These are phyloP conservation scores for Mycena rebaudengoi DNA, from an alignment of 768 basidiomycete species.

Conservation along the genomic window DNA sequence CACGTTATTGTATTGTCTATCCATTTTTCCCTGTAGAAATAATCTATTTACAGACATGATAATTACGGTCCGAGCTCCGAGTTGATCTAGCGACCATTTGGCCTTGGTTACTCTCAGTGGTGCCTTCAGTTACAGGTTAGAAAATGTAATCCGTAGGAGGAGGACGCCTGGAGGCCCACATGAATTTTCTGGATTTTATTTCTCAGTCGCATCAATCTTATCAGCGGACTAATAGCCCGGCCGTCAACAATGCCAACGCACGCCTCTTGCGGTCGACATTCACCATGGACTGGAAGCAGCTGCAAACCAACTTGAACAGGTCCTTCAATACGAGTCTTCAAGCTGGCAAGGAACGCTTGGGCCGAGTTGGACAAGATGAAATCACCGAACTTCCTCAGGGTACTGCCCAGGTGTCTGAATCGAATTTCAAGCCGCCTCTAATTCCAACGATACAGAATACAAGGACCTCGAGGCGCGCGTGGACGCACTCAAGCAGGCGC, in stretches of 20 bases:
- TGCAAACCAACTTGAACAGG: conserved; percentile 74
- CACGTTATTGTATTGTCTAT: not conserved
- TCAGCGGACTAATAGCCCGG: not conserved
- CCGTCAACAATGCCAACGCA: not conserved
- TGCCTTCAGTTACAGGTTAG: too few species aligned
- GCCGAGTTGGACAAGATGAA: conserved; percentile 90
- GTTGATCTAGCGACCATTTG: too few species aligned
- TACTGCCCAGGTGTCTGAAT: conserved; percentile 40
- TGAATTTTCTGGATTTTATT: too few species aligned
- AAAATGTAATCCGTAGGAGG: too few species aligned
- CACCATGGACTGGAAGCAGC: conserved; percentile 62
- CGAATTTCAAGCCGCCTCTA: not conserved
- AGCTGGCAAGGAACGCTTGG: conserved; percentile 89
- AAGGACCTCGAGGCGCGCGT: conserved; percentile 95
- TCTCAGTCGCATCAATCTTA: not conserved
- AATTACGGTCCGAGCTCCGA: not conserved
- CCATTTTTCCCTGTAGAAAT: not conserved
- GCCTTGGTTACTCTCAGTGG: too few species aligned
- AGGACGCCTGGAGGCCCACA: too few species aligned
- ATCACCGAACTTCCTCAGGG: conserved; percentile 95
- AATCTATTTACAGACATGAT: not conserved
- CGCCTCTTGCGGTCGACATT: not conserved
- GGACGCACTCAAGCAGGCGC: conserved; percentile 86
- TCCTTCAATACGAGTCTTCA: conserved; percentile 84
- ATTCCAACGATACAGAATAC: conserved; percentile 70